These are phyloP conservation scores for Aspergillus chevalieri DNA, from an alignment of 2,329 filamentous ascomycete species.

Conservation along the genomic window DNA sequence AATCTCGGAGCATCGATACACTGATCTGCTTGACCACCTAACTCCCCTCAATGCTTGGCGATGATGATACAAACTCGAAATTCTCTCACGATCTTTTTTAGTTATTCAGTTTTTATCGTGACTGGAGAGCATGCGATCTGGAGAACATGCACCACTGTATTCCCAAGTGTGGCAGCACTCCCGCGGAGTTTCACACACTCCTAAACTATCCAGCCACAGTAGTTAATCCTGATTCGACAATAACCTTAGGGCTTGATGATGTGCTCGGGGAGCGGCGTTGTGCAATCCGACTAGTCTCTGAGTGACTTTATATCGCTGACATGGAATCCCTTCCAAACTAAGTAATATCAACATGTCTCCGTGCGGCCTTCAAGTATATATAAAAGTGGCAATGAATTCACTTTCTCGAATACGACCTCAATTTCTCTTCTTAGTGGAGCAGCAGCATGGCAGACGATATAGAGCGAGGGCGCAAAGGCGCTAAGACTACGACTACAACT, in stretches of 20 bases:
- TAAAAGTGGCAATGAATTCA: no score
- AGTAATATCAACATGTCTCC: no score
- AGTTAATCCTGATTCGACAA: no score
- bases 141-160: not conserved
- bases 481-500: constrained; percentile 5
- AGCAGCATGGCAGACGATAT: constrained; percentile 8
- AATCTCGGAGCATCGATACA: constrained; percentile 14
- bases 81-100: no score
- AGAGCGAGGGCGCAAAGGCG: constrained; percentile 13
- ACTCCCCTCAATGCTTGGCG: not conserved
- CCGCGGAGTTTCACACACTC: no score
- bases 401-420: no score
- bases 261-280: constrained; percentile 16
- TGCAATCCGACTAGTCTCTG: constrained; percentile 13
- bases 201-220: no score
- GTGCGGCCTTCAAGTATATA: no score
- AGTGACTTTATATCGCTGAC: constrained; percentile 2
- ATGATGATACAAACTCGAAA: not conserved
- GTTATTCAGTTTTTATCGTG: no score
- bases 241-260: constrained; percentile 10
- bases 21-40: not conserved
- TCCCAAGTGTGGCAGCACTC: no score
- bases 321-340: not conserved
- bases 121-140: not conserved
- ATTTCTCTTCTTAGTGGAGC: not conserved